phyloP scores from a whole-genome alignment of 176 grass and related monocot species.

The Ananas comosus region DNA sequence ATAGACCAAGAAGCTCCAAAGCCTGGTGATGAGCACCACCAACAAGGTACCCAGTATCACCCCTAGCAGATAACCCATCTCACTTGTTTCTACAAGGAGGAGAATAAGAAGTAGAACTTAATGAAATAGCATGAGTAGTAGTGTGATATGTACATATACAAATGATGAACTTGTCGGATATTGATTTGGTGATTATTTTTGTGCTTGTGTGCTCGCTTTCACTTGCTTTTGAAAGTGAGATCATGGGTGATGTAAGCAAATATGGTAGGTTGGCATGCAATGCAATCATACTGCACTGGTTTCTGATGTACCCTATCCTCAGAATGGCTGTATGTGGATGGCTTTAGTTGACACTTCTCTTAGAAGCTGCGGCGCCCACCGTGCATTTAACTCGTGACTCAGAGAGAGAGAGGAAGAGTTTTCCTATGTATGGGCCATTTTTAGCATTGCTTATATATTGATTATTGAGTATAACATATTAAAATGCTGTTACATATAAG shows the following conservation, averaged over 20 bases:
- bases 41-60: neutral
- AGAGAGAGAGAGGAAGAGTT: too few relatives aligned
- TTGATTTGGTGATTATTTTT: too few relatives aligned
- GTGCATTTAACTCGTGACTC: too few relatives aligned
- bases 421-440: too few relatives aligned
- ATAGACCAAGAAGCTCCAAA: neutral
- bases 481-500: too few relatives aligned
- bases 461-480: too few relatives aligned
- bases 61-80: neutral
- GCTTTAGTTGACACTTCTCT: too few relatives aligned
- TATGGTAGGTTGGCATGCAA: neutral
- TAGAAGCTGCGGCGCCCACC: too few relatives aligned
- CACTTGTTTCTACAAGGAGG: neutral
- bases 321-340: neutral
- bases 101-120: neutral
- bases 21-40: neutral
- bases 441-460: too few relatives aligned
- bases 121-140: neutral
- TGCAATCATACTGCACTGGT: neutral
- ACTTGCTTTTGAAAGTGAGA: neutral
- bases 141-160: too few relatives aligned
- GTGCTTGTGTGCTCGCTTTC: too few relatives aligned
- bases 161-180: too few relatives aligned
- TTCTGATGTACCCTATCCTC: neutral
- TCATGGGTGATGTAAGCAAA: slow-evolving; percentile 2